Base-by-base conservation (phyloP, 2,329 filamentous ascomycete genomes). In the Acarospora socialis region DNA sequence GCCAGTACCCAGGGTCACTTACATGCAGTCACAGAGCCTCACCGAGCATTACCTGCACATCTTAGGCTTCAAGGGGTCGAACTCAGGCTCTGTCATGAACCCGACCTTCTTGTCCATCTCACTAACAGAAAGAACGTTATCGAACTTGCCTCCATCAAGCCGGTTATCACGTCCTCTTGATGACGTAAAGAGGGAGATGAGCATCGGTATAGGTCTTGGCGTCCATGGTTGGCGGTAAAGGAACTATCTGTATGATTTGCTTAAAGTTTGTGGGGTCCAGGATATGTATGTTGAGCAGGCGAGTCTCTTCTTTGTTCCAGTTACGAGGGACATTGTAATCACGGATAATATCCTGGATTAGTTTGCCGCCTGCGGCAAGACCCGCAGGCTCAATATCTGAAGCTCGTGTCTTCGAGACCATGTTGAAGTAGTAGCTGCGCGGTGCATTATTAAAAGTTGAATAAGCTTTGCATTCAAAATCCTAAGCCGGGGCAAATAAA, bases 341-440 rank as follows among this genome's bases (percentile, higher is more conserved):
- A 7, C 33, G 10, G 30, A 63, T 59, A 6, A 42, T 43, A 39
- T 65, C 59, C 7, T 51, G 51, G 35, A 63, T 60, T 15, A 51
- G 44, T n/a, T n/a, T n/a, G 1, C 59, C 59, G 4, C 57, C 59
- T 6, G 53, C 49, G 3, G 55, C 54, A 16, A 63, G 30, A 14
- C 46, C 50, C 52, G 62, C 58, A 16, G 43, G 30, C 28, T 46
- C 38, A 5, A 33, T 20, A n/a, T 40, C 16, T 38, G 18, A 20
- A 7, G 7, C 7, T 3, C 5, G 7, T 6, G 13, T 33, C 13
- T 7, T 28, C 25, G 23, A 33, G 16, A 30, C 40, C 9, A n/a
- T 45, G 47, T 5, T 40, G 36, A 7, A 52, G 35, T 2, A 36
- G 27, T 8, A 45, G 24, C 36, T 6, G n/a, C 37, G 34, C 18